phyloP scores from a whole-genome alignment of 2,329 filamentous ascomycete genomes.

The Amauroascus niger region DNA sequence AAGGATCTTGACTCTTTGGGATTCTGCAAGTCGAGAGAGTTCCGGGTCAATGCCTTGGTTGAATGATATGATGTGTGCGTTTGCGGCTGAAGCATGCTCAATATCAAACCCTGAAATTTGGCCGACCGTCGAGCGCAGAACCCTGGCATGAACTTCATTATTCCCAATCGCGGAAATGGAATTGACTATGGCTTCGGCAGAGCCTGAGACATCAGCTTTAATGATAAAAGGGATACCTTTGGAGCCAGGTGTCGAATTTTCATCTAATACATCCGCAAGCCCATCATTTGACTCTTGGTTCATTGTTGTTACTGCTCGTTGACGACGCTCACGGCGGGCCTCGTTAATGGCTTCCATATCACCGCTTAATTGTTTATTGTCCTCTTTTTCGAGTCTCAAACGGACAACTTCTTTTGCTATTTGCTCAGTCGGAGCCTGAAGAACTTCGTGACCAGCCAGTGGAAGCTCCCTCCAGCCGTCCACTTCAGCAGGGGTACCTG shows the following conservation, averaged over 20 bases:
- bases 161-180: constrained; percentile 70
- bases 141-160: constrained; percentile 66
- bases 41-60: constrained; percentile 61
- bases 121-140: constrained; percentile 71
- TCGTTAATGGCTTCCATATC: constrained; percentile 73
- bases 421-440: constrained; percentile 71
- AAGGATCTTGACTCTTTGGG: constrained; percentile 63
- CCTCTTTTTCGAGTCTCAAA: constrained; percentile 62
- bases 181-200: constrained; percentile 78
- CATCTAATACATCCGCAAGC: constrained; percentile 15
- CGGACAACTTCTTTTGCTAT: constrained; percentile 68
- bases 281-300: constrained; percentile 36
- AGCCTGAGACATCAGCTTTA: constrained; percentile 88
- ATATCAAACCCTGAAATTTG: constrained; percentile 76
- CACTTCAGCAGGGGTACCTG: constrained; percentile 83
- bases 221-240: constrained; percentile 68
- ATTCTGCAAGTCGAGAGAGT: constrained; percentile 60
- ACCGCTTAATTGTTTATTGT: constrained; percentile 54
- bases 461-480: constrained; percentile 91
- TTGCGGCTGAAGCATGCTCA: constrained; percentile 70
- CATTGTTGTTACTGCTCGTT: constrained; percentile 26
- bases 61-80: constrained; percentile 74
- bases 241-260: constrained; percentile 36
- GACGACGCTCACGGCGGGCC: constrained; percentile 50
- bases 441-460: constrained; percentile 71